phyloP scores from a whole-genome alignment of 495 filamentous ascomycete species.

The Lasiosphaeris hirsuta region DNA sequence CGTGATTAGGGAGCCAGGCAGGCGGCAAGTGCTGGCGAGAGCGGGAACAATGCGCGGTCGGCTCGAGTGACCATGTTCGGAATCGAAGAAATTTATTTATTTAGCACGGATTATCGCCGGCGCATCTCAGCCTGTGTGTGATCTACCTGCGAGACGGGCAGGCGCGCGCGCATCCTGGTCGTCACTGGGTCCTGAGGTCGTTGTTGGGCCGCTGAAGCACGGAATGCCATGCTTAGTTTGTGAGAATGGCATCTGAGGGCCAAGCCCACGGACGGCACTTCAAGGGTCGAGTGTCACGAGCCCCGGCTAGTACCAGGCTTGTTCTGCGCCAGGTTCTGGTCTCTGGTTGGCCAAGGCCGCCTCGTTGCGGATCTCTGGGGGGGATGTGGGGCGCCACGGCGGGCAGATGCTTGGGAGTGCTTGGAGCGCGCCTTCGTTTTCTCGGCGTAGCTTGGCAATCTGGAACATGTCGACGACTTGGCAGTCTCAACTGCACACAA shows the following conservation, averaged over 20 bases:
- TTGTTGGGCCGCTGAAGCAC: neutral
- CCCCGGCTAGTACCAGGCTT: neutral
- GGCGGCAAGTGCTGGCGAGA: too few species aligned
- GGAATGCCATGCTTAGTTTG: neutral
- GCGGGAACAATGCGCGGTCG: too few species aligned
- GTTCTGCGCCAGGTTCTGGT: neutral
- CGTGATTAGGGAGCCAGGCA: too few species aligned
- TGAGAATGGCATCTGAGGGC: neutral
- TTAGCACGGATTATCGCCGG: neutral
- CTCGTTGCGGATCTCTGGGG: neutral
- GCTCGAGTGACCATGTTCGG: too few species aligned
- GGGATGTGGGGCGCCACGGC: neutral
- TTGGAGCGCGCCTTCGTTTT: neutral
- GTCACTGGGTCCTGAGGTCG: too few species aligned
- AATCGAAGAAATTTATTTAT: neutral
- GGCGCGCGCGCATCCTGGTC: too few species aligned
- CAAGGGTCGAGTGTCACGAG: neutral
- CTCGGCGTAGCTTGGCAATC: conserved; percentile 19
- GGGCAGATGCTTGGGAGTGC: conserved; percentile 2
- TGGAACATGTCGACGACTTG: conserved; percentile 16
- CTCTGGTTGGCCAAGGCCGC: conserved; percentile 9
- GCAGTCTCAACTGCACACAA: conserved; percentile 40
- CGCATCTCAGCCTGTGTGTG: neutral
- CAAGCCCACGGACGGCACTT: too few species aligned
- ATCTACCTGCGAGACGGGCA: neutral